Evolutionary conservation across 148 eudicot species (phyloP).

Genomic region (Amaranthus hypochondriacus): DNA sequence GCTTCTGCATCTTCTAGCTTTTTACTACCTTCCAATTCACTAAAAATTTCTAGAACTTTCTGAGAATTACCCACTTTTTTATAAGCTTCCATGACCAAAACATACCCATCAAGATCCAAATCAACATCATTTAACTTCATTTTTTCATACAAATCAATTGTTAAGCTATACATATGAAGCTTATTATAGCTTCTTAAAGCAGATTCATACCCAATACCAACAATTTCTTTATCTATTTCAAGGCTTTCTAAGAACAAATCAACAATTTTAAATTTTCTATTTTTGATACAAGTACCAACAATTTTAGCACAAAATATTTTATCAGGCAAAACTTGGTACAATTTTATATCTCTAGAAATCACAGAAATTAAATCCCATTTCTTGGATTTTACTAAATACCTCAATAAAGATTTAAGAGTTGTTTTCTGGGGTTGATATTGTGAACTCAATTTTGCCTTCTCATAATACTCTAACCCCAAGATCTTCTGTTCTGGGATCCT

Average conservation of each 20-base stretch:
- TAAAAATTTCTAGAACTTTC: conserved; percentile 52
- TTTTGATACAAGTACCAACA: conserved; percentile 49
- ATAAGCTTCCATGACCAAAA: conserved; percentile 65
- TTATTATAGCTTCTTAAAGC: conserved; percentile 74
- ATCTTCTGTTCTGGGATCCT: conserved; percentile 40
- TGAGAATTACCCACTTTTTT: conserved; percentile 38
- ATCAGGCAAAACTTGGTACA: conserved; percentile 43
- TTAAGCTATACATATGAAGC: conserved; percentile 81
- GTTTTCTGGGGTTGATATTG: conserved; percentile 44
- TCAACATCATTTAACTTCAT: conserved; percentile 36
- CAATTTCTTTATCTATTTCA: conserved; percentile 30
- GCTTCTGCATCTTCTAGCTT: conserved; percentile 23
- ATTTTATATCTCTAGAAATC: conserved; percentile 41
- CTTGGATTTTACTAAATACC: conserved; percentile 45
- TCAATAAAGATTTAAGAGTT: conserved; percentile 42
- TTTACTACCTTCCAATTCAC: conserved; percentile 36
- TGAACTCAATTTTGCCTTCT: conserved; percentile 40
- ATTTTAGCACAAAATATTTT: conserved; percentile 42
- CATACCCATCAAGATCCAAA: conserved; percentile 49
- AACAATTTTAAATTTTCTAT: conserved; percentile 56
- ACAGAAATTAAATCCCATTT: conserved; percentile 45
- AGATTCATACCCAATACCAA: conserved; percentile 38
- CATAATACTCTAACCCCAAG: conserved; percentile 48
- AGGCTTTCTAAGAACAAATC: conserved; percentile 38
- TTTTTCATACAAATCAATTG: conserved; percentile 37